Base-by-base conservation (phyloP, 768 basidiomycete species). In the Leucocoprinus leucothites region DNA sequence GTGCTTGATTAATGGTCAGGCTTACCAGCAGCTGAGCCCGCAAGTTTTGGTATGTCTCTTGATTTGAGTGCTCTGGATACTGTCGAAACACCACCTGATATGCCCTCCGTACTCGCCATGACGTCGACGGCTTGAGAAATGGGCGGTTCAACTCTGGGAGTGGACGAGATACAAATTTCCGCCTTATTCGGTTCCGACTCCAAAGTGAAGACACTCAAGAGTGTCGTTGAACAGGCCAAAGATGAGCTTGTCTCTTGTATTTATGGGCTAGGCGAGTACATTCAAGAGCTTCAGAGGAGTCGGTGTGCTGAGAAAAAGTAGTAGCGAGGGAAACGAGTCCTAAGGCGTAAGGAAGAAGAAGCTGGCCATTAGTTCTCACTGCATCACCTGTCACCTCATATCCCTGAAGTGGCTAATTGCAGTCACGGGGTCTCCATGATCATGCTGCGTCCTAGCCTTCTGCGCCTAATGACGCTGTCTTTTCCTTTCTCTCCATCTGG, bases 21-120 rank as follows among this genome's bases (percentile, higher is more conserved):
- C 76, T 36, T 66, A 81, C 81, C 81, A 47, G 75, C 74, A 58
- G 71, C 65, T 16, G 81, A 82, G 46, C 81, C 80, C 42, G 69
- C 71, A 51, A 82, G 79, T 67, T 75, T 72, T 0, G 81, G 81
- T 2, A 72, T 63, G 18, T 71, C 72, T 51, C 74, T 55, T 3
- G 24, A 19, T 21, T 19, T 18, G 5, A 47, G 35, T 40, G 24
- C 70, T 55, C 64, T 67, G 46, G 45, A 48, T 22, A 60, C 44
- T 56, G 51, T 48, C 46, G 57, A 6, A 22, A 14, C 53, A 9
- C 48, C 43, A 3, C 35, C 36, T 4, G 48, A 43, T 18, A n/a
- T 16, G 13, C 59, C 35, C 16, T 26, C 24, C 35, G 54, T 47
- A 41, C 42, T 13, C 34, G 53, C 19, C 41, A 38, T 14, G 48